A percentile compares a stretch with the other conserved stretches of the same genome.
Evolutionary conservation across 768 basidiomycete genomes (phyloP).

Genomic region (Trametopsis cervina): DNA sequence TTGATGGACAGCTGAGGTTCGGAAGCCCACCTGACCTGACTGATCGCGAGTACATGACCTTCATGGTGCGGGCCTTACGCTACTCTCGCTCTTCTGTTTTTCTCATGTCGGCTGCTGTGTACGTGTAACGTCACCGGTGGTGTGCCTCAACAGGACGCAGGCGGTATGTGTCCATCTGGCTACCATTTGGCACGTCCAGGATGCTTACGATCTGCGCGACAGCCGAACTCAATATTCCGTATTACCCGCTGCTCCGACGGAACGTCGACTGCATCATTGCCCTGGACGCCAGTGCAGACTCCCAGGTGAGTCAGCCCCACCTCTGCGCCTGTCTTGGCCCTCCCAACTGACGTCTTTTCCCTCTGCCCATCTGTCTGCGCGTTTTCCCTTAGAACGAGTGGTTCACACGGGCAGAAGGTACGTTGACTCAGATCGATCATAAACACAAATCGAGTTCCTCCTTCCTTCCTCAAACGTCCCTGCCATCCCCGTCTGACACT

Average conservation of each 20-base stretch:
- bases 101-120: background rate
- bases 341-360: too few relatives aligned
- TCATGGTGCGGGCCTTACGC: constrained; percentile 18
- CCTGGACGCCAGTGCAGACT: constrained; percentile 22
- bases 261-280: constrained; percentile 23
- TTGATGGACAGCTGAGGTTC: constrained; percentile 17
- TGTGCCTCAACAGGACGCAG: constrained; percentile 16
- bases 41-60: constrained; percentile 16
- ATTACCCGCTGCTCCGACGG: constrained; percentile 20
- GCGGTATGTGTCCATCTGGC: constrained; percentile 12
- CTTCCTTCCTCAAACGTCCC: too few relatives aligned
- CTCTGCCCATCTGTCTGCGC: background rate
- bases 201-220: background rate
- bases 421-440: background rate
- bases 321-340: too few relatives aligned
- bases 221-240: constrained; percentile 23
- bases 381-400: constrained; percentile 16
- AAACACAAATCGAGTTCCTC: background rate
- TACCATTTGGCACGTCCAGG: background rate
- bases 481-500: too few relatives aligned
- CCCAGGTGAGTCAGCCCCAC: constrained; percentile 13
- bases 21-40: constrained; percentile 19
- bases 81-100: background rate
- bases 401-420: constrained; percentile 23
- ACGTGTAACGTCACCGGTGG: background rate